A percentile compares a stretch with the other conserved stretches of the same genome.
Evolutionary conservation across 768 basidiomycete genomes (phyloP).

Genomic region (Lactarius deliciosus): DNA sequence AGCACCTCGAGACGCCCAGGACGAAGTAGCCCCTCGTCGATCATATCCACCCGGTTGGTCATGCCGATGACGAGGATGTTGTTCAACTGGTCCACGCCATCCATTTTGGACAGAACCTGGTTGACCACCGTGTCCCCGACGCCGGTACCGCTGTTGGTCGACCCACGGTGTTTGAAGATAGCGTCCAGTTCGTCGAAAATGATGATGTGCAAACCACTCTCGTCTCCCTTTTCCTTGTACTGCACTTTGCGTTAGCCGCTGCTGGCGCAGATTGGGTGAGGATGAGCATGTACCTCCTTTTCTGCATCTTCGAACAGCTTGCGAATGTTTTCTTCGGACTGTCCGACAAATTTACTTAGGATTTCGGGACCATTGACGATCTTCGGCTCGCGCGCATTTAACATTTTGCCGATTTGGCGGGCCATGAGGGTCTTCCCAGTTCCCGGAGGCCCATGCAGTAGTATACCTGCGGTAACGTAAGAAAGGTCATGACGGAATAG

Average conservation of each 20-base stretch:
- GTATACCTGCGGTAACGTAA: slow-evolving; percentile 58
- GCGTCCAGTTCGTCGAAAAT: slow-evolving; percentile 99
- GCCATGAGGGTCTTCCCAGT: slow-evolving; percentile 99
- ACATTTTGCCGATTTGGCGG: slow-evolving; percentile 98
- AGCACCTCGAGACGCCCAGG: slow-evolving; percentile 99
- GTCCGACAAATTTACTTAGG: slow-evolving; percentile 95
- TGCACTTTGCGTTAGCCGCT: slow-evolving; percentile 35
- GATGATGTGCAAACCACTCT: slow-evolving; percentile 97
- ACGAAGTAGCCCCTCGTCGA: slow-evolving; percentile 95
- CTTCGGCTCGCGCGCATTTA: slow-evolving; percentile 97
- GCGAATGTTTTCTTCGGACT: slow-evolving; percentile 95
- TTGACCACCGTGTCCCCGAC: slow-evolving; percentile 99
- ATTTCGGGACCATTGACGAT: slow-evolving; percentile 98
- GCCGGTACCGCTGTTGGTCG: slow-evolving; percentile 86
- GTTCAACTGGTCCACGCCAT: slow-evolving; percentile 97
- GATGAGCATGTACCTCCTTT: slow-evolving; percentile 66
- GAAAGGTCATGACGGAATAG: not conserved
- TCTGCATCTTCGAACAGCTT: slow-evolving; percentile 99
- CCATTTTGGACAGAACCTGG: slow-evolving; percentile 99
- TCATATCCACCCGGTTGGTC: slow-evolving; percentile 99
- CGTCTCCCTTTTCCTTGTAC: slow-evolving; percentile 98
- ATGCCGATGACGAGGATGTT: slow-evolving; percentile 99
- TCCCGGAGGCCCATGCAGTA: slow-evolving; percentile 94
- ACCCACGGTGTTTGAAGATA: slow-evolving; percentile 98
- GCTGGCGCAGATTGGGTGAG: not conserved